Percentiles rank a stretch among this genome's conserved stretches.
Evolutionary conservation across 2,329 filamentous ascomycete species (phyloP).

Genomic region (Curvularia eragrostidis): DNA sequence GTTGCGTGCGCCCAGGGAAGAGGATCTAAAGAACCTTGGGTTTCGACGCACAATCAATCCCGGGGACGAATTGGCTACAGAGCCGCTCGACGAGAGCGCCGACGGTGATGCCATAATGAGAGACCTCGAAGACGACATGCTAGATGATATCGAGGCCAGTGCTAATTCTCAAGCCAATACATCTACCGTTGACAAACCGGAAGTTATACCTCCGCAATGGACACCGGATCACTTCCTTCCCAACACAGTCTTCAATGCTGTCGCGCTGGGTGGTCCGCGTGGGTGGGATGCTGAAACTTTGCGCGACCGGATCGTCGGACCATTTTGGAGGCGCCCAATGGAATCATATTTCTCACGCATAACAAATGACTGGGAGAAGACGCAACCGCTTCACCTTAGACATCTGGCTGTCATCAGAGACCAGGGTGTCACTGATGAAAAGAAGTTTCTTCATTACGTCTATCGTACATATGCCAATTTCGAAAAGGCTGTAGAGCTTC

Average conservation of each 20-base stretch:
- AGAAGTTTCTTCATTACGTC: conserved; percentile 56
- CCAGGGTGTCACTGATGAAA: conserved; percentile 56
- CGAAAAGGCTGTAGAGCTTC: conserved; percentile 58
- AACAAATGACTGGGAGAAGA: conserved; percentile 63
- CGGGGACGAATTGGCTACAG: conserved; percentile 22
- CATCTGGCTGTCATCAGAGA: conserved; percentile 65
- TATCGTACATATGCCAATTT: conserved; percentile 64
- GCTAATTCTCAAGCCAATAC: conserved; percentile 28
- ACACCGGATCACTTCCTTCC: conserved; percentile 59
- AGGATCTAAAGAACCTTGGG: conserved; percentile 44
- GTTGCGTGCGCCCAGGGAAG: conserved; percentile 47
- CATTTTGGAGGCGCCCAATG: conserved; percentile 61
- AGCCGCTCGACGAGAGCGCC: conserved; percentile 39
- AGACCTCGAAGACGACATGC: conserved; percentile 42
- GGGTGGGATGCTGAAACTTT: conserved; percentile 59
- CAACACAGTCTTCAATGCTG: conserved; percentile 61
- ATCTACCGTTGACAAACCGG: conserved; percentile 26
- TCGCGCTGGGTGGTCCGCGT: conserved; percentile 54
- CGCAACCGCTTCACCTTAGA: conserved; percentile 64
- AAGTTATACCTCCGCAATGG: conserved; percentile 60
- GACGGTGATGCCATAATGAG: conserved; percentile 41
- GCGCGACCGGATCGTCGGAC: conserved; percentile 53
- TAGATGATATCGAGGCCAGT: conserved; percentile 29
- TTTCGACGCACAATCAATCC: conserved; percentile 32
- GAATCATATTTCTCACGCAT: conserved; percentile 61